phyloP scores from a whole-genome alignment of 2,329 filamentous ascomycete genomes.

The Fragosphaeria purpurea region DNA sequence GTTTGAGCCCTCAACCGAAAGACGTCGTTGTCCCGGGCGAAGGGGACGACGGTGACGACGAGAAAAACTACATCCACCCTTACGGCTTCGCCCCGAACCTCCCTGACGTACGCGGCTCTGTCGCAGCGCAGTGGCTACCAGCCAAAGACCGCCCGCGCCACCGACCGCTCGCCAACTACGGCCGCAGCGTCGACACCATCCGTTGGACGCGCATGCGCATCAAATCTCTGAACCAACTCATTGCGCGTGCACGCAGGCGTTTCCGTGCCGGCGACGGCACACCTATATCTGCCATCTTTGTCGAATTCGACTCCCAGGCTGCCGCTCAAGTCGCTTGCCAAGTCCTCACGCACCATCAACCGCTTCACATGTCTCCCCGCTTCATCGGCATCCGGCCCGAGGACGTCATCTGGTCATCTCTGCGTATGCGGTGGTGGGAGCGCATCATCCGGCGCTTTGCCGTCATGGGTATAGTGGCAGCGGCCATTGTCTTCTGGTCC shows the following conservation, averaged over 20 bases:
- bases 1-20: too few relatives aligned
- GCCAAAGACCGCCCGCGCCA: conserved; percentile 61
- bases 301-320: conserved; percentile 75
- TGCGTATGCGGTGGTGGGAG: conserved; percentile 62
- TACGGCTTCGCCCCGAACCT: conserved; percentile 21
- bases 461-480: conserved; percentile 56
- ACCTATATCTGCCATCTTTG: conserved; percentile 68
- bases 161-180: conserved; percentile 50
- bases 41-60: conserved; percentile 41
- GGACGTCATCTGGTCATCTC: conserved; percentile 80
- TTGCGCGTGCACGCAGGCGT: conserved; percentile 39
- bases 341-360: conserved; percentile 68
- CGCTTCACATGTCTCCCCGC: conserved; percentile 74
- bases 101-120: conserved; percentile 33
- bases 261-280: conserved; percentile 55
- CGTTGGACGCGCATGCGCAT: conserved; percentile 68
- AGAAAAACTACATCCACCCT: conserved; percentile 32
- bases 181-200: conserved; percentile 81
- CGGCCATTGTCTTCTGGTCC: conserved; percentile 77
- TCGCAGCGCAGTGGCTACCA: conserved; percentile 58
- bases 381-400: conserved; percentile 71
- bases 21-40: conserved; percentile 20
- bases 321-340: conserved; percentile 83
- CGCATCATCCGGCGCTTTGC: conserved; percentile 57
- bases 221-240: conserved; percentile 24